phyloP scores from a whole-genome alignment of 2,329 filamentous ascomycete genomes.

The Cercospora zeae-maydis region DNA sequence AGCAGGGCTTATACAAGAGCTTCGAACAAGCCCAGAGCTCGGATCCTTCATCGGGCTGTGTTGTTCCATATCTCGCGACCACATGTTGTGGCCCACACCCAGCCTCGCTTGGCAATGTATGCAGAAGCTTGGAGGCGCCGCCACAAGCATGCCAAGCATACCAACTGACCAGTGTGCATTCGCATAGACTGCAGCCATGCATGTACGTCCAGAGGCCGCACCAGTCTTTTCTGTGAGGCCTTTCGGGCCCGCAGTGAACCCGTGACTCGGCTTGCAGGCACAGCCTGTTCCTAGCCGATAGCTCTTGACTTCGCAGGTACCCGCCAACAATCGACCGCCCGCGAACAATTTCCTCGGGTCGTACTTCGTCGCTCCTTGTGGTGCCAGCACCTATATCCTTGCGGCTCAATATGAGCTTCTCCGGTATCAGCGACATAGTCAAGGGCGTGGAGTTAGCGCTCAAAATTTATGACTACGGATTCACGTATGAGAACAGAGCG shows the following conservation, averaged over 20 bases:
- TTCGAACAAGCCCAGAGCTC: neutral
- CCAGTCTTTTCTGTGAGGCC: neutral
- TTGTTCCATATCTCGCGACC: neutral
- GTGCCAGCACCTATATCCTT: neutral
- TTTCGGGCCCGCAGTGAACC: neutral
- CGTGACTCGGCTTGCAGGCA: neutral
- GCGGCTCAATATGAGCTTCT: constrained; percentile 14
- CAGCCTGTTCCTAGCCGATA: neutral
- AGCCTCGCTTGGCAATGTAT: neutral
- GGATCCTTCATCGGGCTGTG: neutral
- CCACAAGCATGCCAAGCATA: constrained; percentile 2
- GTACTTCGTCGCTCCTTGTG: neutral
- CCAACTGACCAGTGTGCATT: neutral
- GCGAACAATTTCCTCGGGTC: neutral
- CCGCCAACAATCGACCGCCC: neutral
- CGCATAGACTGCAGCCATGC: neutral
- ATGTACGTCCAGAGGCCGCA: neutral
- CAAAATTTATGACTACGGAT: constrained; percentile 21
- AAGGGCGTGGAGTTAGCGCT: constrained; percentile 19
- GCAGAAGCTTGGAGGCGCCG: neutral
- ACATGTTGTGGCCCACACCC: neutral
- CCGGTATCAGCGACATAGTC: constrained; percentile 16
- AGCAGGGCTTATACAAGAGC: neutral
- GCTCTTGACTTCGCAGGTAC: neutral
- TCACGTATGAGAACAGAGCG: constrained; percentile 22